Evolutionary conservation across 768 basidiomycete genomes (phyloP), one percentile per base, ranked within the genome.

Genomic region (Cubamyces lactineus): DNA sequence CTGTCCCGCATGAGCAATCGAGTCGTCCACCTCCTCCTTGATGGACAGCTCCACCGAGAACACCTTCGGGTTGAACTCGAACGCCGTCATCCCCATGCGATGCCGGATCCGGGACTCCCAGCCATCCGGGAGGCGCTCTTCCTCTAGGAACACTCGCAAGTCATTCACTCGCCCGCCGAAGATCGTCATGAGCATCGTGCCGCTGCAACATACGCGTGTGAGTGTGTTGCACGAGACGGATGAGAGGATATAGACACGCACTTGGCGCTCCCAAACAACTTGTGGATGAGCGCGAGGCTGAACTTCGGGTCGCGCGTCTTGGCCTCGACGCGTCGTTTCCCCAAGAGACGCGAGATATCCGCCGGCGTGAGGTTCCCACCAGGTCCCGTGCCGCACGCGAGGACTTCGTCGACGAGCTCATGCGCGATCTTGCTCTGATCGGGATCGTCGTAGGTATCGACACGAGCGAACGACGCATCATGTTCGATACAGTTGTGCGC

Each of bases 401-500:
- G 75, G 13, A 92, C 75, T 47, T 84, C 85, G n/a, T 82, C 75
- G 51, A 90, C 75, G 57, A 82, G 80, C 0, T 49, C 49, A 0
- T 76, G 77, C 7, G 81, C 65, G 41, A 88, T 80, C 4, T 80
- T 79, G 19, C 76, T 76, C 72, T 92, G 90, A 67, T 88, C 78
- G 1, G 79, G 79, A 45, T 80, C 70, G 56, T 75, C 69, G 49
- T 73, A 66, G 1, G 66, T 47, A 67, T 91, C 89, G 43, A 83
- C 77, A 23, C 87, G 79, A 16, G 79, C 76, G 30, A 89, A 75
- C 0, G 86, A 87, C 0, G 77, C 86, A 66, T 89, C 87, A 65
- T 89, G 87, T 64, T 89, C 88, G 57, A 90, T 89, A 7, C 86
- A 86, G 61, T 91, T 91, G 71, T 92, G 91, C 17, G 87, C 69